These are phyloP conservation scores for Cryomyces minteri DNA, from an alignment of 495 filamentous ascomycete genomes.

Conservation along the genomic window DNA sequence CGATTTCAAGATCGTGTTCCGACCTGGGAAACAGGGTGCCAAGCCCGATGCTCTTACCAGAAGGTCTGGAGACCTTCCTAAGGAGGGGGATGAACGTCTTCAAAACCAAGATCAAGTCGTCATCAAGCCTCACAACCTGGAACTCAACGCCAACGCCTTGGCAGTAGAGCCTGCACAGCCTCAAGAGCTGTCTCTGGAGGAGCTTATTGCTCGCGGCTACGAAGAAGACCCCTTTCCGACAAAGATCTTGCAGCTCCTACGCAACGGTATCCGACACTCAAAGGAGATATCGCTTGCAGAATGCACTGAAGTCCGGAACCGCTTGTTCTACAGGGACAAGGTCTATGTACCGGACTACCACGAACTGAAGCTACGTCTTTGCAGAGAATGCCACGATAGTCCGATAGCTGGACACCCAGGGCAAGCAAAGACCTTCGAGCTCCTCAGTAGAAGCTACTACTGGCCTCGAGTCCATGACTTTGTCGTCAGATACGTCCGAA, in stretches of 20 bases:
- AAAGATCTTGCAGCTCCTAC: background rate
- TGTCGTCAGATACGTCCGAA: background rate
- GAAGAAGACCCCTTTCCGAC: background rate
- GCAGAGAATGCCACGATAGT: background rate
- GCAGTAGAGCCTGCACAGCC: background rate
- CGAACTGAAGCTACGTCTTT: background rate
- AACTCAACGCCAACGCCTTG: background rate
- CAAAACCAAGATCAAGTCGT: background rate
- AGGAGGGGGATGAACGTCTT: background rate
- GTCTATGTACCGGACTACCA: background rate
- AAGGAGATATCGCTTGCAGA: background rate
- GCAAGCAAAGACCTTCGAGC: background rate
- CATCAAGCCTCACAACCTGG: background rate
- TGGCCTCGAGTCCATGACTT: background rate
- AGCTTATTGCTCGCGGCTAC: background rate
- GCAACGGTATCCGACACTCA: background rate
- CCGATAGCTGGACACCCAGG: background rate
- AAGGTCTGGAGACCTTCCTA: background rate
- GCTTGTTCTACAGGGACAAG: background rate
- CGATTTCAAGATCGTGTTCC: constrained; percentile 1
- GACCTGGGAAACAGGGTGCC: background rate
- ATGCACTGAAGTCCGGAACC: background rate
- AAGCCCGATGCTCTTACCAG: background rate
- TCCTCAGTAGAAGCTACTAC: background rate
- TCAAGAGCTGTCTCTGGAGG: background rate